Base-by-base conservation (phyloP, 2,329 filamentous ascomycete genomes). In the Fusarium sp. region DNA sequence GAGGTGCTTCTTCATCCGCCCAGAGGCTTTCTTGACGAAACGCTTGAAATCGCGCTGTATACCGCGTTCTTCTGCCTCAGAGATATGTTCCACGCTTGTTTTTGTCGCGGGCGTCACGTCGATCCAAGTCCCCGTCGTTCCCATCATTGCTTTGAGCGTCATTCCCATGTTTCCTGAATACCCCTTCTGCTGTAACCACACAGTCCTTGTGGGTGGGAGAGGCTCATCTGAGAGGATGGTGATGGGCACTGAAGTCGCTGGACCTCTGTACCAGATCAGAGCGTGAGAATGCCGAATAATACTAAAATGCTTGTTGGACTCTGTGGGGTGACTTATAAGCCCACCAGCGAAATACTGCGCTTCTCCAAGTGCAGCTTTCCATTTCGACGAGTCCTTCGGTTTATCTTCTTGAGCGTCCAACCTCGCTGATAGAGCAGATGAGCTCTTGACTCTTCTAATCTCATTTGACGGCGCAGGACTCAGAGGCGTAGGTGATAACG, bases 171-270 rank as follows among this genome's bases (percentile, higher is more conserved):
- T 91, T 9, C 92, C 92, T 0, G 89, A 90, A 82, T 85, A 92
- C 5, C 91, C 92, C 71, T 90, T 91, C 65, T 86, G 86, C 81
- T 93, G 91, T 31, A 93, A 82, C 89, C 90, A 93, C 20, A 93
- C 78, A 0, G 88, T 89, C 12, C 91, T 86, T 30, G 87, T 85
- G 0, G 81, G 60, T 0, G 91, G 90, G 0, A 93, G 78, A 1
- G 87, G 85, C 5, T 82, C 80, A 69, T 91, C 88, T 1, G 86
- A 87, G 75, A 93, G 90, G 51, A 93, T 85, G 5, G 91, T 91
- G 42, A 94, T 84, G 7, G 88, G 85, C 10, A 93, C 84, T 13
- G 87, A 89, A 0, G 92, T 94, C 7, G 85, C 84, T 3, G 89
- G 86, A 0, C 92, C 92, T 36, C 88, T 87, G 77, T 93, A 93